Percentiles rank a stretch among this genome's conserved stretches.
Conservation (phyloP, 2,329 filamentous ascomycete genomes). For the Ophiostoma angusticollis region DNA sequence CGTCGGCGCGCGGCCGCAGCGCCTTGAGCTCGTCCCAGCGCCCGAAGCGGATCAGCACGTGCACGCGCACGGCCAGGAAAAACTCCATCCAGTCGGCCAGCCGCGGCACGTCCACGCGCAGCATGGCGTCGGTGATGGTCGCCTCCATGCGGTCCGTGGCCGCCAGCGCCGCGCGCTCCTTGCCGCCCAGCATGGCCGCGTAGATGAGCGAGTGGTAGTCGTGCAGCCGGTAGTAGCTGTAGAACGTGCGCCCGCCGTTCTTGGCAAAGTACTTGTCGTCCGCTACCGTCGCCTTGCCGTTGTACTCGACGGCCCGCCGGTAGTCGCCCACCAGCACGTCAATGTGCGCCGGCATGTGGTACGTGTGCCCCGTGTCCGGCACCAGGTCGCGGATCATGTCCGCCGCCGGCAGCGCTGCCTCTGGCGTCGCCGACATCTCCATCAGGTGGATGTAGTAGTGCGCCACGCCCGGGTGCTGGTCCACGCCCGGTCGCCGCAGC, state of each 20-base stretch:
- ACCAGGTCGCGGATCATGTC: slow-evolving; percentile 10
- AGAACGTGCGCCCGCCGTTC: slow-evolving; percentile 44
- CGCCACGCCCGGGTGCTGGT: slow-evolving; percentile 50
- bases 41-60: slow-evolving; percentile 44
- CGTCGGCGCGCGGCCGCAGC: slow-evolving; percentile 29
- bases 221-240: slow-evolving; percentile 32
- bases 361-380: slow-evolving; percentile 9
- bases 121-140: slow-evolving; percentile 5
- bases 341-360: slow-evolving; percentile 11
- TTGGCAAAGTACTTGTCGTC: slow-evolving; percentile 35
- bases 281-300: slow-evolving; percentile 9
- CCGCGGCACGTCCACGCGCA: slow-evolving; percentile 21
- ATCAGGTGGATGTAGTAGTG: slow-evolving; percentile 39
- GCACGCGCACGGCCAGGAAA: slow-evolving; percentile 37
- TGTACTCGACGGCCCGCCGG: slow-evolving; percentile 10
- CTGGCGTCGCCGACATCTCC: slow-evolving; percentile 12
- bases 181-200: slow-evolving; percentile 33
- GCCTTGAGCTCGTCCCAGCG: slow-evolving; percentile 39
- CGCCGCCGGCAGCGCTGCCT: slow-evolving; percentile 3
- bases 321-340: slow-evolving; percentile 12
- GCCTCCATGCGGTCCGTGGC: slow-evolving; percentile 4
- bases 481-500: slow-evolving; percentile 29
- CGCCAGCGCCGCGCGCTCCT: slow-evolving; percentile 18
- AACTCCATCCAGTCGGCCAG: slow-evolving; percentile 47
- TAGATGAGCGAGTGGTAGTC: slow-evolving; percentile 19